A percentile compares a stretch with the other conserved stretches of the same genome.
Conservation (phyloP, 2,329 filamentous ascomycete genomes). For the Esteya vermicola region DNA sequence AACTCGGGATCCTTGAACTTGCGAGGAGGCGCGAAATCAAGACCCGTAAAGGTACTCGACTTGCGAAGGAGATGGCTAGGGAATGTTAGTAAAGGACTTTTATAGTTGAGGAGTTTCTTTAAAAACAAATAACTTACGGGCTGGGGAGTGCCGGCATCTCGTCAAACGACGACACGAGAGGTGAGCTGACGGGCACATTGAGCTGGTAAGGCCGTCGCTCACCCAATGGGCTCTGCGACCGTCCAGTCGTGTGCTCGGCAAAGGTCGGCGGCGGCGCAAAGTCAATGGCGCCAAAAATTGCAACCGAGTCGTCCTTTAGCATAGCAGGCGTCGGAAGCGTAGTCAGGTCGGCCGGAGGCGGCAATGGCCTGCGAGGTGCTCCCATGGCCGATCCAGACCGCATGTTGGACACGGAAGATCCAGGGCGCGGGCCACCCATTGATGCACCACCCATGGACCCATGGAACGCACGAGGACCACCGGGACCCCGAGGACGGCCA, state of each 20-base stretch:
- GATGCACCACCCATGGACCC: constrained; percentile 33
- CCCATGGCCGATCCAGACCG: constrained; percentile 31
- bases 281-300: constrained; percentile 54
- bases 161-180: constrained; percentile 71
- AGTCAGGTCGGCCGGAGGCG: constrained; percentile 59
- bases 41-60: constrained; percentile 60
- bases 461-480: constrained; percentile 23
- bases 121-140: constrained; percentile 50
- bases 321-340: constrained; percentile 76
- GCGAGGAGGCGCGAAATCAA: constrained; percentile 70
- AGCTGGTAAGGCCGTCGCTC: constrained; percentile 61
- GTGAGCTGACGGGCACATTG: constrained; percentile 59
- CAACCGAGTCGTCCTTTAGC: constrained; percentile 68
- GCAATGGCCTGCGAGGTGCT: constrained; percentile 28
- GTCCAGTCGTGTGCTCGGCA: constrained; percentile 55
- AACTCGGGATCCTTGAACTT: constrained; percentile 51
- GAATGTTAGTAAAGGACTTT: background rate
- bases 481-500: constrained; percentile 9
- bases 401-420: constrained; percentile 16
- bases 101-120: no score
- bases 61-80: constrained; percentile 57
- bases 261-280: constrained; percentile 68
- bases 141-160: constrained; percentile 76
- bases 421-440: constrained; percentile 19
- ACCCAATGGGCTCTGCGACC: constrained; percentile 48